These are phyloP conservation scores for Paramecium sonneborni DNA, from an alignment of 73 alveolate species.

Conservation along the genomic window DNA sequence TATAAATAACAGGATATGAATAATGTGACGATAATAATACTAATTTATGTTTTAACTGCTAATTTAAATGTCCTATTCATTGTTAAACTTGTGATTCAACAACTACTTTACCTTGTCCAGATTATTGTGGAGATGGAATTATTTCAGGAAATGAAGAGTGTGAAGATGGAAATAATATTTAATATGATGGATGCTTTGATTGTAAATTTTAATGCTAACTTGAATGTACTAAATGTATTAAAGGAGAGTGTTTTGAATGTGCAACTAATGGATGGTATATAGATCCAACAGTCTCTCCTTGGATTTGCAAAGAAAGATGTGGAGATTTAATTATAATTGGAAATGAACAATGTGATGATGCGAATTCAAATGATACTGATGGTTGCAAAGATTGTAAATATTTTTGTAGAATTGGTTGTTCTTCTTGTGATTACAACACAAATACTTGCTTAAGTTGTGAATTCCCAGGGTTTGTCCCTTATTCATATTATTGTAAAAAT, in stretches of 20 bases:
- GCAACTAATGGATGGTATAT: background rate
- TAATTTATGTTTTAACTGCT: too few species aligned
- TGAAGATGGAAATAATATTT: background rate
- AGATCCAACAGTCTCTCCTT: background rate
- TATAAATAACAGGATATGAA: too few species aligned
- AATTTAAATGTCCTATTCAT: too few species aligned
- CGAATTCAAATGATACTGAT: background rate
- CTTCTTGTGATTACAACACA: background rate
- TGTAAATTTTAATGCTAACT: background rate
- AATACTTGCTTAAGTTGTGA: background rate
- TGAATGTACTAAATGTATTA: background rate
- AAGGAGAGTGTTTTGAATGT: background rate
- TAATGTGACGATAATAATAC: too few species aligned
- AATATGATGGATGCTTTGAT: background rate
- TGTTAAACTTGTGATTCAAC: background rate
- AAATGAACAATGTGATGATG: constrained; percentile 50
- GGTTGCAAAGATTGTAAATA: background rate
- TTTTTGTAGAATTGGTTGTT: background rate
- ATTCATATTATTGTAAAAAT: background rate
- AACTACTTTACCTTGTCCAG: background rate
- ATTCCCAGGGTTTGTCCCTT: background rate
- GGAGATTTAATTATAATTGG: background rate
- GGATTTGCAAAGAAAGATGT: background rate
- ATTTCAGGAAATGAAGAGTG: background rate
- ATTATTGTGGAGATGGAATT: too few species aligned